Base-by-base conservation (phyloP, 768 basidiomycete genomes). In the Amanita rubescens region DNA sequence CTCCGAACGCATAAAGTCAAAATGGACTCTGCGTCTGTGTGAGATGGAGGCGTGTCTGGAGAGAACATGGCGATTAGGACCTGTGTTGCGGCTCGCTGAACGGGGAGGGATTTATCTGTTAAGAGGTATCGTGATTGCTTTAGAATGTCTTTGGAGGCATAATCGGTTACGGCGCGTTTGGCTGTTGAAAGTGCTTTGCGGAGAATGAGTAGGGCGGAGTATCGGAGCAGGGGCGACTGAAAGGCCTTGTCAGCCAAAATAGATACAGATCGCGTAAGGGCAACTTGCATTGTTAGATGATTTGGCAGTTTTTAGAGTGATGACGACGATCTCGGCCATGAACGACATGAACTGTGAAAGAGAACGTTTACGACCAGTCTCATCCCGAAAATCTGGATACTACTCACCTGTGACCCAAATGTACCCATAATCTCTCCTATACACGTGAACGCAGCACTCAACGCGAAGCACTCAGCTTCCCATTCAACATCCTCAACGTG, bases 391-490 rank as follows among this genome's bases (percentile, higher is more conserved):
- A 11, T 5, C n/a, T 55, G 19, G 45, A n/a, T 30, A 15, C 35
- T 12, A 62, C 84, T 52, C 64, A 89, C 93, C 72, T 96, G 90
- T 4, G 84, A 75, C 4, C 95, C 95, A 63, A 86, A 90, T 5
- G 73, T 74, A 24, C 72, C 78, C 89, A 97, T 97, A 7, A 97
- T 68, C 64, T 95, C 92, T 3, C 93, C 94, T 20, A 94, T 80
- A 56, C 87, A 86, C 57, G 85, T 90, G 63, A 93, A 84, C 3
- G 90, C 84, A 10, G 92, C 89, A 56, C 91, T 94, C 54, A 9
- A 27, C 11, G 8, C 15, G 25, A 17, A 4, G 5, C 22, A 15
- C 34, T 35, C 8, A 35, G 15, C 6, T 20, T 34, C 27, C 25
- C n/a, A 17, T 15, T 30, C 27, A 3, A n/a, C n/a, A n/a, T n/a